These are phyloP conservation scores for Nicotiana obtusifolia DNA, from an alignment of 257 asterid genomes.

Conservation along the genomic window DNA sequence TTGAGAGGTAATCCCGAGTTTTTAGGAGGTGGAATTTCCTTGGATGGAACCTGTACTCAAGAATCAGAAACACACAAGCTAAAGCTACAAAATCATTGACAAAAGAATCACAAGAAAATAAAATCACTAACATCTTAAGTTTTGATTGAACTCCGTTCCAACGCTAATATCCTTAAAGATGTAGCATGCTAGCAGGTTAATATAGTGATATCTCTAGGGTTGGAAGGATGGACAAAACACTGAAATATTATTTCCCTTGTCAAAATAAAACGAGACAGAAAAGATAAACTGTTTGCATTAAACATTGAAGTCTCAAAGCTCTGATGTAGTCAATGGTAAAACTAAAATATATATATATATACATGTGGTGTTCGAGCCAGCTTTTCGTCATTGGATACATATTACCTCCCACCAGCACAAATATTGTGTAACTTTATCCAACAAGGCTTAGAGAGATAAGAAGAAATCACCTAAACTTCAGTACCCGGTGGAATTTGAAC, in stretches of 20 bases:
- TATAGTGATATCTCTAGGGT: neutral
- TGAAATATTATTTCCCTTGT: neutral
- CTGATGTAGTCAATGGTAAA: neutral
- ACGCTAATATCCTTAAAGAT: neutral
- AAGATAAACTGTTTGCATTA: neutral
- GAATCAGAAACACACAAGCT: neutral
- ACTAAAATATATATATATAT: neutral
- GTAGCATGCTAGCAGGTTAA: neutral
- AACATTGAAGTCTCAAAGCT: neutral
- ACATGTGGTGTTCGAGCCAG: neutral
- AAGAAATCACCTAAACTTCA: neutral
- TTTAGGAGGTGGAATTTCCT: conserved; percentile 82
- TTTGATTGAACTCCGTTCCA: neutral
- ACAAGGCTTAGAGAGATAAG: neutral
- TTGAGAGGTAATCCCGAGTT: conserved; percentile 70
- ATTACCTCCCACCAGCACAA: no score
- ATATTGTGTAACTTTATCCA: no score
- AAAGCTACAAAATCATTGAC: conserved; percentile 11
- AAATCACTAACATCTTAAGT: neutral
- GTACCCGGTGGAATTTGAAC: neutral
- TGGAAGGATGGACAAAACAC: neutral
- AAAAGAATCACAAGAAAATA: conserved; percentile 2
- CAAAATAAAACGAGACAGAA: neutral
- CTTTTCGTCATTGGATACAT: no score
- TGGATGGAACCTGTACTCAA: conserved; percentile 64